Base-by-base conservation (phyloP, 2,329 filamentous ascomycete genomes). In the Colletotrichum orchidophilum region DNA sequence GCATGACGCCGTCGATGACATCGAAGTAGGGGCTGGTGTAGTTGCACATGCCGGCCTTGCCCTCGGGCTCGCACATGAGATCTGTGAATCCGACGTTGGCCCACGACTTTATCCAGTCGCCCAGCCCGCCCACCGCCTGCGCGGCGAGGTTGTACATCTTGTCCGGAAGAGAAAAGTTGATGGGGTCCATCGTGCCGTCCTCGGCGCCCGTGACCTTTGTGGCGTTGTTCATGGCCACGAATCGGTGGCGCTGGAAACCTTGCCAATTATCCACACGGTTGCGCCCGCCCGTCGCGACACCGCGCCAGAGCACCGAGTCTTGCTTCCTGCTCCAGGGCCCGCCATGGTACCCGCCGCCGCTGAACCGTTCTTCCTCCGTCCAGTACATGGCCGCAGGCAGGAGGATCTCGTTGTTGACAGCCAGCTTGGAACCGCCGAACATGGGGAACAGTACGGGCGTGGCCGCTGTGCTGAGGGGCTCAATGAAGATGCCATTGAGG, bases 171-270 rank as follows among this genome's bases (percentile, higher is more conserved):
- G 81, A 85, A 74, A 90, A 91, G 78, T 91, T 91, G 68, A 84
- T 78, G 0, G 87, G 81, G 4, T 77, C 74, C 71, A 84, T 80
- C 7, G 75, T 63, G 13, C 80, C 81, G 3, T 80, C 75, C 74
- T 91, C 87, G 3, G 87, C 87, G 7, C 80, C 77, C 6, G 76
- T 76, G 4, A 93, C 83, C 67, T 85, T 86, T 8, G 91, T 92
- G 12, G 84, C 87, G 75, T 95, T 94, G 76, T 91, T 87, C 90
- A 94, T 92, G 55, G 90, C 85, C 2, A 94, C 87, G 77, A 95
- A 93, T 2, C 93, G 91, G 77, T 94, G 93, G 3, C 93, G 89
- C 73, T 95, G 92, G 76, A 94, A 94, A 0, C 90, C 87, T 12
- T 84, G 87, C 93, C 93, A 95, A 75, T 91, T 94, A 31, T 86